Base-by-base conservation (phyloP, 1,284 basidiomycete genomes). In the Tremellales sp. region DNA sequence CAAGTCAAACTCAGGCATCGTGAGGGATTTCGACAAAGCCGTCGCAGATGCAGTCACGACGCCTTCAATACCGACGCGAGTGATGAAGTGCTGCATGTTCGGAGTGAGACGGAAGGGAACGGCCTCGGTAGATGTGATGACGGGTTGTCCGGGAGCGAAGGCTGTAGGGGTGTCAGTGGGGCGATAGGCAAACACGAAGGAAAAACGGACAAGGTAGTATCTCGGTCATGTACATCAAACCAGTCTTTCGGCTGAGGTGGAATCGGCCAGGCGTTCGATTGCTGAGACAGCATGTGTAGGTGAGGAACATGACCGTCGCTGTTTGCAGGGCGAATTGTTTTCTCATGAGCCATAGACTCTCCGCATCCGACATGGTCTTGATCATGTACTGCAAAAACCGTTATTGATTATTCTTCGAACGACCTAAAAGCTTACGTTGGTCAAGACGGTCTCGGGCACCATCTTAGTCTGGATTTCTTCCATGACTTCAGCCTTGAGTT, bases 61-160 rank as follows among this genome's bases (percentile, higher is more conserved):
- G 14, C 94, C 95, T 70, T 99, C 97, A 10, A 86, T 87, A 29
- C 89, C 85, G 41, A 90, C 81, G 1, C 87, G 85, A 0, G 88
- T 91, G 42, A 98, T 76, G 74, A 98, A 95, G 61, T 83, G 79
- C 71, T 99, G 97, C 76, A 99, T 83, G 70, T 97, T 97, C 3
- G 93, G 93, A 10, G 92, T 97, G 57, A 97, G 82, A 9, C 95
- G 85, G 86, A 99, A 99, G 0, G 95, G 94, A 10, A 97, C 91
- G 2, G 84, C 78, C 58, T 99, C 95, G 54, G 78, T 82, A 2
- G 86, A 85, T 25, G 80, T 79, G 65, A 91, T 86, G 32, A 87
- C 72, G 0, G 88, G 86, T 26, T 76, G 75, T 26, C 77, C 73
- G 33, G 71, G 60, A 38, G 75, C 68, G 46, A 81, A 73, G 8